Evolutionary conservation across 129 eudicot species (phyloP).

Genomic region (Chrysanthemum lavandulifolium): DNA sequence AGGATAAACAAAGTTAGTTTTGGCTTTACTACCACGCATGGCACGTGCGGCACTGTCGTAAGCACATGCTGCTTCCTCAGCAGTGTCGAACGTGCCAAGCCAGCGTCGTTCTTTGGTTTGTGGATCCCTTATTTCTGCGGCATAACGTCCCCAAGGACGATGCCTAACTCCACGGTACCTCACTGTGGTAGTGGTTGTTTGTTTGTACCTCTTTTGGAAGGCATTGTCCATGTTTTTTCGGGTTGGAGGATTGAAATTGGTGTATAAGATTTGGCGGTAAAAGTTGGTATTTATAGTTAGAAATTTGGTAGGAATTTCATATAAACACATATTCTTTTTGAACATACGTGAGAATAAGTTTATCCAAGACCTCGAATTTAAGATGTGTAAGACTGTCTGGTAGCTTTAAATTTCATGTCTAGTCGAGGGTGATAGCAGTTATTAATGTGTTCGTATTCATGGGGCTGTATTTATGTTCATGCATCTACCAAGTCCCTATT

Average conservation of each 20-base stretch:
- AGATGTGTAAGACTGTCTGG: background rate
- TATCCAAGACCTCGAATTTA: background rate
- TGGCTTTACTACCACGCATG: constrained; percentile 75
- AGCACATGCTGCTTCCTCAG: constrained; percentile 87
- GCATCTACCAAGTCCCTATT: background rate
- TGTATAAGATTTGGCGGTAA: background rate
- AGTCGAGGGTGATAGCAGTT: background rate
- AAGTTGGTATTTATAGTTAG: background rate
- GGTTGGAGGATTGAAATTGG: background rate
- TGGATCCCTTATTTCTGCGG: constrained; percentile 87
- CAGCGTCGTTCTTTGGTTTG: constrained; percentile 80
- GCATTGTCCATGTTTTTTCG: constrained; percentile 36
- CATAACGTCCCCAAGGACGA: constrained; percentile 94
- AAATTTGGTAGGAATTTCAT: background rate
- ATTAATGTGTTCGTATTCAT: constrained; percentile 6
- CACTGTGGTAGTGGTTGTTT: constrained; percentile 1
- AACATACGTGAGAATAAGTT: background rate
- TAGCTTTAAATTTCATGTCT: constrained; percentile 10
- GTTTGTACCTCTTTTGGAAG: constrained; percentile 7
- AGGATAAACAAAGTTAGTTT: constrained; percentile 70
- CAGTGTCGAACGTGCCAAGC: constrained; percentile 93
- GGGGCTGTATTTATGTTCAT: background rate
- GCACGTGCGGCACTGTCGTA: constrained; percentile 83
- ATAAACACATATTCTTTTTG: background rate
- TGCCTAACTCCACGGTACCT: constrained; percentile 87